These are phyloP conservation scores for Yamadazyma conglobata DNA, from an alignment of 1,139 yeast species.

Conservation along the genomic window DNA sequence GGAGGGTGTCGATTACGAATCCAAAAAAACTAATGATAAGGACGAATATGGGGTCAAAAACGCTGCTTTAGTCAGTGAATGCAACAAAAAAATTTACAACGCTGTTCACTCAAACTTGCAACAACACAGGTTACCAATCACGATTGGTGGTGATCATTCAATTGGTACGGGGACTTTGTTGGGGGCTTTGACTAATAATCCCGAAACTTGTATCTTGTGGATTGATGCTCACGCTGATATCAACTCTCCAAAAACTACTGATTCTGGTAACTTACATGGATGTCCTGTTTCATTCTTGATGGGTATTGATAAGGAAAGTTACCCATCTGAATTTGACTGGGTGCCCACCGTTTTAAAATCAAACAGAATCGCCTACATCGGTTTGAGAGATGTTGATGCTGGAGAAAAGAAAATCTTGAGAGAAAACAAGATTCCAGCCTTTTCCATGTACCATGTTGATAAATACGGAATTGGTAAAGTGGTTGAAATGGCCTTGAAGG, in stretches of 20 bases:
- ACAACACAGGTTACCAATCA: conserved; percentile 65
- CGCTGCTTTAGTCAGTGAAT: conserved; percentile 71
- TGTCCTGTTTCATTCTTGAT: conserved; percentile 90
- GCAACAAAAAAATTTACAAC: conserved; percentile 62
- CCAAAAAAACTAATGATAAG: conserved; percentile 34
- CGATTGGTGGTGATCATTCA: conserved; percentile 96
- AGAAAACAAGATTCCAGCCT: conserved; percentile 76
- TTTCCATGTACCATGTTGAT: conserved; percentile 94
- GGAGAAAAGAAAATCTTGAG: conserved; percentile 76
- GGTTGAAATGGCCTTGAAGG: conserved; percentile 84
- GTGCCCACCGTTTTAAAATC: conserved; percentile 68
- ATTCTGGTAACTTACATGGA: conserved; percentile 91
- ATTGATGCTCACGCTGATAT: conserved; percentile 98
- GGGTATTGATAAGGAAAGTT: conserved; percentile 64
- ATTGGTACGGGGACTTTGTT: conserved; percentile 91
- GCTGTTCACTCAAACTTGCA: conserved; percentile 52
- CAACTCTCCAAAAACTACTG: conserved; percentile 84
- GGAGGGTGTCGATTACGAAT: conserved; percentile 42
- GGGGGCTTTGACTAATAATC: conserved; percentile 75
- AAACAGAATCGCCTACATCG: conserved; percentile 83
- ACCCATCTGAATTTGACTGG: conserved; percentile 77
- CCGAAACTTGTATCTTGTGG: conserved; percentile 91
- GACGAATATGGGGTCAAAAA: conserved; percentile 65
- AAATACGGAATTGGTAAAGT: conserved; percentile 90
- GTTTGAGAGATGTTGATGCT: conserved; percentile 87